Percentiles rank a stretch among this genome's conserved stretches.
Conservation (phyloP, 1,139 yeast species). For the Saccharomycopsis hybrid region DNA sequence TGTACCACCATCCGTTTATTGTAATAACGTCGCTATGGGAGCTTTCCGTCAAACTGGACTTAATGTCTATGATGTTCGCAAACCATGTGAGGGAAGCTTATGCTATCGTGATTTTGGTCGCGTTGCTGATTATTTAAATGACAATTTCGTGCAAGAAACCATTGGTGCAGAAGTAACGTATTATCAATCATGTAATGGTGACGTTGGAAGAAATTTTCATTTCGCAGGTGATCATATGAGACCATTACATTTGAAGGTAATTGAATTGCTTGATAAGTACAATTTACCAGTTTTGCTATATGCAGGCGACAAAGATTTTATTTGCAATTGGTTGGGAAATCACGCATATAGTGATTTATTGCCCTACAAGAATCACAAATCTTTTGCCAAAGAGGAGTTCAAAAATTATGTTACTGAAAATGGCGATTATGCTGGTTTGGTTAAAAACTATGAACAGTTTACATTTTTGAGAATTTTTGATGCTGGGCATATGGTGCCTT, state of each 20-base stretch:
- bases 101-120: slow-evolving; percentile 56
- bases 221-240: slow-evolving; percentile 55
- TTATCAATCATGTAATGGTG: slow-evolving; percentile 50
- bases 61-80: slow-evolving; percentile 66
- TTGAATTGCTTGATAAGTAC: slow-evolving; percentile 45
- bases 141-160: slow-evolving; percentile 43
- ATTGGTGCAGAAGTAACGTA: slow-evolving; percentile 55
- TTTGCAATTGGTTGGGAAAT: slow-evolving; percentile 88
- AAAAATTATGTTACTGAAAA: slow-evolving; percentile 5
- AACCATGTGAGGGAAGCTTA: slow-evolving; percentile 44
- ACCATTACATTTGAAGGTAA: slow-evolving; percentile 59
- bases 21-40: slow-evolving; percentile 37
- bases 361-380: slow-evolving; percentile 52
- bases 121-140: slow-evolving; percentile 54
- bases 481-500: slow-evolving; percentile 78
- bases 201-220: slow-evolving; percentile 49
- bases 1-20: slow-evolving; percentile 42
- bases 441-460: slow-evolving; percentile 46
- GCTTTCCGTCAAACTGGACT: slow-evolving; percentile 57
- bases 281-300: slow-evolving; percentile 70
- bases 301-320: slow-evolving; percentile 85
- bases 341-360: slow-evolving; percentile 68
- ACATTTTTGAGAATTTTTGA: slow-evolving; percentile 57
- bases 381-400: slow-evolving; percentile 26
- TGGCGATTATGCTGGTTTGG: slow-evolving; percentile 51